These are phyloP conservation scores for Hypomontagnella submonticulosa DNA, from an alignment of 495 filamentous ascomycete genomes.

Conservation along the genomic window DNA sequence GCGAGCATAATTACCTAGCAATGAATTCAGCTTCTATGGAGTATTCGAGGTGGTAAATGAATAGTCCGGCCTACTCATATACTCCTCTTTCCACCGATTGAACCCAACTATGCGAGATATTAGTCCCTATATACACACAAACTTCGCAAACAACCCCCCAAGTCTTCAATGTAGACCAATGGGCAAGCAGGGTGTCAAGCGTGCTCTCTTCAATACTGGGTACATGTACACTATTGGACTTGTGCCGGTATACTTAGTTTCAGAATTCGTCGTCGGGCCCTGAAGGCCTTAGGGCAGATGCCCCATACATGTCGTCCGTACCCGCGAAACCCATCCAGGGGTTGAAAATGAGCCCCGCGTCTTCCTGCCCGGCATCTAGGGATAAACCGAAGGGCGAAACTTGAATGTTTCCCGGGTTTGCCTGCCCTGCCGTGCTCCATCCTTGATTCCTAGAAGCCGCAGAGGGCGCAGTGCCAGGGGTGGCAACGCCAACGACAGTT, in stretches of 20 bases:
- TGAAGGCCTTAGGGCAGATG: constrained; percentile 8
- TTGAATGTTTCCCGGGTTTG: constrained; percentile 1
- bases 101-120: too few species aligned
- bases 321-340: constrained; percentile 46
- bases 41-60: too few species aligned
- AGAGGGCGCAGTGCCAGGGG: background rate
- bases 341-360: constrained; percentile 45
- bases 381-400: constrained; percentile 9
- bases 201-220: too few species aligned
- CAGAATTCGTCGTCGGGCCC: constrained; percentile 33
- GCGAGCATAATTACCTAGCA: too few species aligned
- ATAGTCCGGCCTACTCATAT: too few species aligned
- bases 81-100: too few species aligned
- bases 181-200: too few species aligned
- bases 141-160: too few species aligned
- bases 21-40: too few species aligned
- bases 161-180: too few species aligned
- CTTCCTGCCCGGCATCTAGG: constrained; percentile 41
- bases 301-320: constrained; percentile 41
- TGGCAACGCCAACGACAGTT: background rate
- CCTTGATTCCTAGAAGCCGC: background rate
- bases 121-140: too few species aligned
- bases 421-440: constrained; percentile 7
- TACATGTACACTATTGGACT: too few species aligned
- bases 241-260: background rate